Base-by-base conservation (phyloP, 2,329 filamentous ascomycete species). In the Sarocladium kiliense region DNA sequence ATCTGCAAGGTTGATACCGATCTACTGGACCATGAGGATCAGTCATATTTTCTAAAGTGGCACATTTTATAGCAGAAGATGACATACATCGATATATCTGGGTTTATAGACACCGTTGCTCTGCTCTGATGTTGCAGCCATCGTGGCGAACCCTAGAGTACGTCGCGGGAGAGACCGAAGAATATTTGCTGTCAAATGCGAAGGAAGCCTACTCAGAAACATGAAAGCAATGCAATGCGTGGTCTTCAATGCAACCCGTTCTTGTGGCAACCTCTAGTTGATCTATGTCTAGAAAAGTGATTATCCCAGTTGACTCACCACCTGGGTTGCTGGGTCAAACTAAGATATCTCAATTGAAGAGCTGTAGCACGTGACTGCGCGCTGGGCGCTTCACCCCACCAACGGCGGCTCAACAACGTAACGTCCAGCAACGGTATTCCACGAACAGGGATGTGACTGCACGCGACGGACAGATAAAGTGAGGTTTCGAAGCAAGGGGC, bases 1-100 rank as follows among this genome's bases (percentile, higher is more conserved):
- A 66, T 99, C 94, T 54, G 92, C 89, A 55, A 99, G 81, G 71
- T 99, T 99, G 77, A 99, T 97, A 56, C 93, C 94, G 65, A 99
- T 87, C 84, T 87, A 66, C 59, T 63, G 34, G 61, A 59, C 36
- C 36, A 32, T 7, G 16, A 16, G 14, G 21, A 49, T 57, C 41
- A 57, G 51, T 27, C 53, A 32, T 47, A 25, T 58, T 3, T 14
- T 18, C 16, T 3, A 5, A 18, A 47, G 12, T 23, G 25, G 2
- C 25, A n/a, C 12, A n/a, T 27, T 21, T 25, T 32, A 12, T 11
- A 18, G 21, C 7, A 7, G 16, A 11, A 3, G n/a, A 36, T 30
- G 14, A 58, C 77, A 64, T 74, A 86, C 83, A 79, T 86, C 83
- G 58, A 85, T 79, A 62, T 84, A 86, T 64, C 81, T 75, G 11